A percentile compares a stretch with the other conserved stretches of the same genome.
phyloP scores from a whole-genome alignment of 2,329 filamentous ascomycete species.

The Exophiala spinifera region DNA sequence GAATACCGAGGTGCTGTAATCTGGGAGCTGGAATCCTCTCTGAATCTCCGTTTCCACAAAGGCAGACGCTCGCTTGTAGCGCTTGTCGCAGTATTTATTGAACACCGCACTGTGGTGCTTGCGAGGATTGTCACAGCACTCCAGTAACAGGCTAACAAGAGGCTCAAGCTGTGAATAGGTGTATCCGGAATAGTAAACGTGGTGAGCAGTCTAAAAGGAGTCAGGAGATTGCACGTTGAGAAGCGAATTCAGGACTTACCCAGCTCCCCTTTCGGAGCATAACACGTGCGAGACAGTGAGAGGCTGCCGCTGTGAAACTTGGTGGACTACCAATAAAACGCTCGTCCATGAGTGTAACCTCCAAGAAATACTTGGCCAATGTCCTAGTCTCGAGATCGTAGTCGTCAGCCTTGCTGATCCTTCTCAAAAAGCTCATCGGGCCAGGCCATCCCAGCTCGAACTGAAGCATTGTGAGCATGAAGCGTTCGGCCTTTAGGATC shows the following conservation, averaged over 20 bases:
- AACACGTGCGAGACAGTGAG: slow-evolving; percentile 84
- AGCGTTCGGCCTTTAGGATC: slow-evolving; percentile 93
- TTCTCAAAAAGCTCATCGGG: slow-evolving; percentile 94
- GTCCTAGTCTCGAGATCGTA: slow-evolving; percentile 95
- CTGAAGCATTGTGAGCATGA: slow-evolving; percentile 94
- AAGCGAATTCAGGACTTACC: slow-evolving; percentile 57
- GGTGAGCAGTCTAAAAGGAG: slow-evolving; percentile 63
- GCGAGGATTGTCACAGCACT: slow-evolving; percentile 78
- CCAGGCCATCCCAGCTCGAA: slow-evolving; percentile 98
- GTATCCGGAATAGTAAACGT: slow-evolving; percentile 92
- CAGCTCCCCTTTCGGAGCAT: slow-evolving; percentile 90
- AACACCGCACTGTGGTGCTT: slow-evolving; percentile 84
- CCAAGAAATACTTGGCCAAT: slow-evolving; percentile 94
- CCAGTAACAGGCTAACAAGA: slow-evolving; percentile 72
- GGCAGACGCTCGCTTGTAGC: slow-evolving; percentile 78
- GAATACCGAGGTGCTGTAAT: slow-evolving; percentile 21
- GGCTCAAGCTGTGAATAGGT: slow-evolving; percentile 79
- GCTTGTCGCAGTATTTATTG: slow-evolving; percentile 85
- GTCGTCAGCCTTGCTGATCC: slow-evolving; percentile 97
- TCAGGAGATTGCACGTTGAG: slow-evolving; percentile 16
- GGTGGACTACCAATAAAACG: slow-evolving; percentile 88
- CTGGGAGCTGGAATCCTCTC: slow-evolving; percentile 56
- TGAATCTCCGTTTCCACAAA: slow-evolving; percentile 74
- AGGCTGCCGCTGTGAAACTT: slow-evolving; percentile 85
- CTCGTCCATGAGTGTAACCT: slow-evolving; percentile 96